A percentile compares a stretch with the other conserved stretches of the same genome.
Conservation (phyloP, 441 rosid species). For the Jatropha podagrica region DNA sequence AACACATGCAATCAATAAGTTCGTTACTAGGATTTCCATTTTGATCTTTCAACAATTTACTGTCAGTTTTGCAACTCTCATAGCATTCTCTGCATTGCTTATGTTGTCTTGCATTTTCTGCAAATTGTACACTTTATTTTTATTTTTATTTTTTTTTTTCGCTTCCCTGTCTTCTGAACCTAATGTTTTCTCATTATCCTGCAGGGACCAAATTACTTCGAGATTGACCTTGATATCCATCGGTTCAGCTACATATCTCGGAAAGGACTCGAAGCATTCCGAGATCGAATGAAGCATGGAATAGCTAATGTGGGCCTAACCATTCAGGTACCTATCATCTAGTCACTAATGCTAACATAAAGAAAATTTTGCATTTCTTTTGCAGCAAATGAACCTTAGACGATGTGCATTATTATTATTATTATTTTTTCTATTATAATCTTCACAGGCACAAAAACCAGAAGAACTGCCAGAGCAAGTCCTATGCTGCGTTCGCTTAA, state of each 20-base stretch:
- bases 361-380: neutral
- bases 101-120: neutral
- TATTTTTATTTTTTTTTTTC: neutral
- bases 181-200: slow-evolving; percentile 13
- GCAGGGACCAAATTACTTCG: slow-evolving; percentile 85
- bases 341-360: neutral
- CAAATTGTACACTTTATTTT: neutral
- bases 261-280: slow-evolving; percentile 84
- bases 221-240: slow-evolving; percentile 80
- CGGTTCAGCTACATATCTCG: slow-evolving; percentile 88
- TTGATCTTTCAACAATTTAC: neutral
- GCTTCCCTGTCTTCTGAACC: neutral
- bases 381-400: neutral
- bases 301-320: slow-evolving; percentile 74
- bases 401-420: neutral
- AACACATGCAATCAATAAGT: neutral
- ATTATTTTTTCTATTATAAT: neutral
- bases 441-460: slow-evolving; percentile 69
- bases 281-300: slow-evolving; percentile 59
- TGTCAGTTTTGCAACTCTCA: neutral
- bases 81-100: neutral
- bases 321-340: slow-evolving; percentile 57
- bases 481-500: slow-evolving; percentile 68
- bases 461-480: slow-evolving; percentile 90
- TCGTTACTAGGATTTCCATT: neutral